A percentile compares a stretch with the other conserved stretches of the same genome.
Conservation (phyloP, 2,329 filamentous ascomycete genomes). For the Pseudocercospora pini-densiflorae region DNA sequence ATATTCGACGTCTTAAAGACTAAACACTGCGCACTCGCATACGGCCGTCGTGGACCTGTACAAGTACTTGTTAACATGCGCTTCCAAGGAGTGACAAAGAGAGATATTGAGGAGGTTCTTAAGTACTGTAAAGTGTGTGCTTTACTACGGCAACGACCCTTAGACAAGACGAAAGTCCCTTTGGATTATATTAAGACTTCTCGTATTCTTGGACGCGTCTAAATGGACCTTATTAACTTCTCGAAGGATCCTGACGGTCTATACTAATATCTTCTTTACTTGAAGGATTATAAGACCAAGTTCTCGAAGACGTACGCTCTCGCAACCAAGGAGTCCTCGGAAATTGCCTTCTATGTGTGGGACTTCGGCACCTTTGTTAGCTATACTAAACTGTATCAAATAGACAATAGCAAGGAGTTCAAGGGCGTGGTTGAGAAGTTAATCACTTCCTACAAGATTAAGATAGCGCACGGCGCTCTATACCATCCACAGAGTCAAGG, state of each 20-base stretch:
- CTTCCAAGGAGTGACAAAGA: too few relatives aligned
- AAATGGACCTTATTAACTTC: not conserved
- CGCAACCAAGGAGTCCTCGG: not conserved
- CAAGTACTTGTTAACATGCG: not conserved
- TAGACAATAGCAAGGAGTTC: not conserved
- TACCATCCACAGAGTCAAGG: not conserved
- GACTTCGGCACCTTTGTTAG: not conserved
- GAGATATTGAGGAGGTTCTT: too few relatives aligned
- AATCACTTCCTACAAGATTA: not conserved
- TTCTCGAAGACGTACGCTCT: not conserved
- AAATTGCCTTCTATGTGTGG: not conserved
- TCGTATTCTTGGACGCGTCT: not conserved
- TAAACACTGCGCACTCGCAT: too few relatives aligned
- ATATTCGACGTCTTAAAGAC: too few relatives aligned
- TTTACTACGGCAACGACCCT: too few relatives aligned
- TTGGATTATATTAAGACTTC: not conserved
- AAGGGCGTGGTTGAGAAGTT: not conserved
- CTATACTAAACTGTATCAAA: not conserved
- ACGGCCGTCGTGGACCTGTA: not conserved
- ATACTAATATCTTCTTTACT: not conserved
- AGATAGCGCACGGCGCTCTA: not conserved
- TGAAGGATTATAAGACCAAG: not conserved
- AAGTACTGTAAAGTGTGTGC: too few relatives aligned
- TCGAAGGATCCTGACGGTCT: not conserved
- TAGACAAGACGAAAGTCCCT: not conserved